These are phyloP conservation scores for Syncephalastrum monosporum DNA, from an alignment of 371 early-diverging fungal genomes.

Conservation along the genomic window DNA sequence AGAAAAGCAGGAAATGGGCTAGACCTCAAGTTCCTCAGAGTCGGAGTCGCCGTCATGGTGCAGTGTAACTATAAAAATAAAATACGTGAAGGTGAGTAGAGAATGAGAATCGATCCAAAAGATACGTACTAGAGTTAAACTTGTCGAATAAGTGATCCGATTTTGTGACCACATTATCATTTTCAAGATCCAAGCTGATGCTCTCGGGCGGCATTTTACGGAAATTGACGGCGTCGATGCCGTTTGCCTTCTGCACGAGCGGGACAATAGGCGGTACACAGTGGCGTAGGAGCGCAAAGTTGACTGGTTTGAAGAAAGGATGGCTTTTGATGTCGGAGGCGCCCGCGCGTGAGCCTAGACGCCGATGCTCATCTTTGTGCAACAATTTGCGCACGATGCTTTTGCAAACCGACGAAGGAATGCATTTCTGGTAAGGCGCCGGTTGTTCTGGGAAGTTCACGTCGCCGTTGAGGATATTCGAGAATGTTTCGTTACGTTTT, in stretches of 20 bases:
- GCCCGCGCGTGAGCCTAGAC: slow-evolving; percentile 87
- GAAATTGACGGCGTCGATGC: slow-evolving; percentile 70
- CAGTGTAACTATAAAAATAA: slow-evolving; percentile 53
- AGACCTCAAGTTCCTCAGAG: slow-evolving; percentile 22
- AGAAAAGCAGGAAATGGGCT: not conserved
- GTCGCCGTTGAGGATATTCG: slow-evolving; percentile 78
- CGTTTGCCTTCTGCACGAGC: slow-evolving; percentile 47
- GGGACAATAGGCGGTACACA: slow-evolving; percentile 91
- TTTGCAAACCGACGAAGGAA: slow-evolving; percentile 59
- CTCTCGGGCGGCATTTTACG: slow-evolving; percentile 65
- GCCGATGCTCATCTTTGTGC: slow-evolving; percentile 80
- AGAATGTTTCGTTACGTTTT: slow-evolving; percentile 83
- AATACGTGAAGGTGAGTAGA: not conserved
- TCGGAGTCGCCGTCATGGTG: slow-evolving; percentile 68
- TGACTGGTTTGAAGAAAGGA: slow-evolving; percentile 87
- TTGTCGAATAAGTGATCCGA: slow-evolving; percentile 63
- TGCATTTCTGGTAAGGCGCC: slow-evolving; percentile 25
- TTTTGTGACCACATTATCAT: slow-evolving; percentile 32
- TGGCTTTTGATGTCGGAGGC: slow-evolving; percentile 95
- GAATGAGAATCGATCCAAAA: not conserved
- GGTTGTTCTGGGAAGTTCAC: slow-evolving; percentile 70
- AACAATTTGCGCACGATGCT: slow-evolving; percentile 80
- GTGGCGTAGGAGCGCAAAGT: slow-evolving; percentile 92
- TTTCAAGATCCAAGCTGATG: slow-evolving; percentile 63
- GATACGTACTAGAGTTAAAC: slow-evolving; percentile 64